Evolutionary conservation across 352 stramenopile genomes (phyloP), one percentile per base, ranked within the genome.

Genomic region (Phytophthora brassicae): DNA sequence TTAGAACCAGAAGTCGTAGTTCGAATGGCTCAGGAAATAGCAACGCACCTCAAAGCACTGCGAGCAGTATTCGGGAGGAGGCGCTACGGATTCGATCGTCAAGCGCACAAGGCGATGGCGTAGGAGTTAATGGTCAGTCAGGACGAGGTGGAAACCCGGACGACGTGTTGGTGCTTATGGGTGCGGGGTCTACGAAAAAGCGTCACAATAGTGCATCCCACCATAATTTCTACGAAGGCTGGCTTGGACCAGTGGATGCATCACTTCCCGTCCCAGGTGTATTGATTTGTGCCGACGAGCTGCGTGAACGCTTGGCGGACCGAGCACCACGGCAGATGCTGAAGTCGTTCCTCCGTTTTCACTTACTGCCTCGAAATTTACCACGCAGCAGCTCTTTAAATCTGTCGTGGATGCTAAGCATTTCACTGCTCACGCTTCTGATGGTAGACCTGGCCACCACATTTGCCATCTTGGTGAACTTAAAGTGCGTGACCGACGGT

Each of bases 361-460:
- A 82, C 26, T 49, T 89, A 35, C 47, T 87, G 26, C 79, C 81
- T 28, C 72, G 75, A 23, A 91, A 91, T 38, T 59, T 91, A 12
- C 73, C 73, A 11, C 74, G 65, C 13, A 86, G 72, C 35, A 79
- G 60, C 17, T 87, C 74, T 26, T 56, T 91, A 16, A 79, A 81
- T 24, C 46, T 84, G 24, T 69, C 74, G 38, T 93, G 84, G 84
- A 86, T 90, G 69, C 58, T 90, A 20, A 86, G 75, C 31, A 79
- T 84, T 24, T 77, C 81, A 24, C 53, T 93, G 29, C 55, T 91
- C 16, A 66, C 66, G 36, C 68, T 91, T 35, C 69, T 93, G 19
- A 88, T 93, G 74, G 66, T 89, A 28, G 84, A 93, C 53, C 53
- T 93, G 33, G 81, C 79, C n/a, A 90, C 88, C 57, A 89, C 84